A percentile compares a stretch with the other conserved stretches of the same genome.
These are phyloP conservation scores for Bifiguratus adelaidae DNA, from an alignment of 192 early-diverging fungal species.

Conservation along the genomic window DNA sequence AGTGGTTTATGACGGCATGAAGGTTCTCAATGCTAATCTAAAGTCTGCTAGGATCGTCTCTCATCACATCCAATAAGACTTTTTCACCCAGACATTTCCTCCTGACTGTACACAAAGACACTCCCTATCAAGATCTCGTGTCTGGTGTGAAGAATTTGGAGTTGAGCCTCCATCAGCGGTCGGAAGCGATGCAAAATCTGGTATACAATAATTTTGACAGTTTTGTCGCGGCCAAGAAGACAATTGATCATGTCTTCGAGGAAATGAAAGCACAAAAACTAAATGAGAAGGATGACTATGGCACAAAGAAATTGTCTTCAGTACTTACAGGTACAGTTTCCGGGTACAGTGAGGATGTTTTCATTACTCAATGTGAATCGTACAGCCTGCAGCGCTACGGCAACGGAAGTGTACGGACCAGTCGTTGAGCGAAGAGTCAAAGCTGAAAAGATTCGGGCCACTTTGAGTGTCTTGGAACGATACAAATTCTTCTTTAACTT, in stretches of 20 bases:
- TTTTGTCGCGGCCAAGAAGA: slow-evolving; percentile 91
- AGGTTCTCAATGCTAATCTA: not conserved
- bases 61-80: slow-evolving; percentile 39
- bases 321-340: slow-evolving; percentile 55
- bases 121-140: slow-evolving; percentile 77
- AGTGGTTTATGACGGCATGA: too few relatives aligned
- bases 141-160: slow-evolving; percentile 62
- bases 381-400: not conserved
- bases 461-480: slow-evolving; percentile 83
- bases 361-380: not conserved
- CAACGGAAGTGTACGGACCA: slow-evolving; percentile 68
- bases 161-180: slow-evolving; percentile 65
- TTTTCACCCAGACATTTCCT: slow-evolving; percentile 66
- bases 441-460: slow-evolving; percentile 83
- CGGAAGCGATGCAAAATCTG: slow-evolving; percentile 74
- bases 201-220: slow-evolving; percentile 96
- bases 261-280: slow-evolving; percentile 84
- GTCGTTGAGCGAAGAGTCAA: slow-evolving; percentile 75
- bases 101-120: slow-evolving; percentile 69
- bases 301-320: slow-evolving; percentile 58
- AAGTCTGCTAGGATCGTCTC: slow-evolving; percentile 15
- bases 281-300: slow-evolving; percentile 70
- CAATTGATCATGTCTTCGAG: slow-evolving; percentile 87
- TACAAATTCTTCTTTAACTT: slow-evolving; percentile 97
- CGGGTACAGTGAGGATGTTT: too few relatives aligned